These are phyloP conservation scores for Pezizomycotina sp. DNA, from an alignment of 2,329 filamentous ascomycete species.

Conservation along the genomic window DNA sequence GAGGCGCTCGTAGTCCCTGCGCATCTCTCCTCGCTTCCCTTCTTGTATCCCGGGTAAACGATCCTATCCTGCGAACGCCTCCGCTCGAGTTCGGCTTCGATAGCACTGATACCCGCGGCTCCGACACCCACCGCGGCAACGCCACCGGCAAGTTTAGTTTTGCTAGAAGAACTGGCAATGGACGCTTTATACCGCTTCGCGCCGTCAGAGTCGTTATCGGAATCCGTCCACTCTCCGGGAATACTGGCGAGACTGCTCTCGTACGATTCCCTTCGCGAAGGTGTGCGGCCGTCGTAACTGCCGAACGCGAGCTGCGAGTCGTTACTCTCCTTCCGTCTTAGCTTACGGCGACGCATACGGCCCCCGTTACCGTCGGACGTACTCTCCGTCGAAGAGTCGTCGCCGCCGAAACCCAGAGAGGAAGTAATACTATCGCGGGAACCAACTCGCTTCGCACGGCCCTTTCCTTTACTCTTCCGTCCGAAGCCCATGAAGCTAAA, in stretches of 20 bases:
- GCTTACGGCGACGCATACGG: conserved; percentile 1
- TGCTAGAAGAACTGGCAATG: conserved; percentile 3
- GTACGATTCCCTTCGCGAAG: conserved; percentile 13
- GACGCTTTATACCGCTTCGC: neutral
- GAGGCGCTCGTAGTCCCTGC: conserved; percentile 16
- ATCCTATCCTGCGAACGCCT: conserved; percentile 8
- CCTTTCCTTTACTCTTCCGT: conserved; percentile 9
- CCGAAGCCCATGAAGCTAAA: conserved; percentile 13
- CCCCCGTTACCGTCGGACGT: conserved; percentile 4
- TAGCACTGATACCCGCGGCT: conserved; percentile 4
- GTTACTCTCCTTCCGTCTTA: conserved; percentile 11
- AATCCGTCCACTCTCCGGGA: conserved; percentile 8
- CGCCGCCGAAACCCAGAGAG: conserved; percentile 13
- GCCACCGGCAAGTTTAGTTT: no score
- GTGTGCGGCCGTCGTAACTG: conserved; percentile 10
- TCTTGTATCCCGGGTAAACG: conserved; percentile 8
- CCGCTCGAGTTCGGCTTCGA: conserved; percentile 6
- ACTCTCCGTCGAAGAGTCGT: conserved; percentile 11
- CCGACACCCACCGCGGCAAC: conserved; percentile 3
- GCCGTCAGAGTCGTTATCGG: conserved; percentile 6
- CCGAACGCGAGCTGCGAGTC: conserved; percentile 16
- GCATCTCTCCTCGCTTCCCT: conserved; percentile 14
- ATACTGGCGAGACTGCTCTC: conserved; percentile 6
- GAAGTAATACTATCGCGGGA: conserved; percentile 16
- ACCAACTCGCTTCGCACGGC: conserved; percentile 12